Conservation (phyloP, 331 rosid genomes). For the Quercus phellos region DNA sequence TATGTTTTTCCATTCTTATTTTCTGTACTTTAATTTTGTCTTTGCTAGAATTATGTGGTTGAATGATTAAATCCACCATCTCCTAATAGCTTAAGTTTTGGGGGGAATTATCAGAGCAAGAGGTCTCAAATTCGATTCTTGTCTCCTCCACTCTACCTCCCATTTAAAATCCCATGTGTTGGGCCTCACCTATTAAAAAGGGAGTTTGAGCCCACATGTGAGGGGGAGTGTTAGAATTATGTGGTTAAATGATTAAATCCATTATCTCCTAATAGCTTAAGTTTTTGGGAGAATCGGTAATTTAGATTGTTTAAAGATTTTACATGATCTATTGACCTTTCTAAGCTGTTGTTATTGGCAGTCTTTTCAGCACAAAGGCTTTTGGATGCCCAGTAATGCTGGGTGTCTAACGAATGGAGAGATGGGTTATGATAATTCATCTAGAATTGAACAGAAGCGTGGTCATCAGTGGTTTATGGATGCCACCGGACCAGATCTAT, state of each 20-base stretch:
- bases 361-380: constrained; percentile 84
- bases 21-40: background rate
- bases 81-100: too few species aligned
- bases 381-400: constrained; percentile 72
- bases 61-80: too few species aligned
- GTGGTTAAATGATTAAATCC: too few species aligned
- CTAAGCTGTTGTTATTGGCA: constrained; percentile 27
- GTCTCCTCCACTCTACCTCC: too few species aligned
- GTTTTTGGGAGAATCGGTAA: too few species aligned
- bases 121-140: too few species aligned
- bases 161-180: too few species aligned
- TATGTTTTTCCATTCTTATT: background rate
- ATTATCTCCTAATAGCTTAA: too few species aligned
- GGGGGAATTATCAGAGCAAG: too few species aligned
- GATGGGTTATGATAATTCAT: constrained; percentile 66
- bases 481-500: constrained; percentile 51
- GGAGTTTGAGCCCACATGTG: too few species aligned
- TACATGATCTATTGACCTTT: constrained; percentile 8
- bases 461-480: constrained; percentile 84
- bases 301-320: constrained; percentile 4
- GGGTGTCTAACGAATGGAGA: constrained; percentile 77
- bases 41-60: background rate
- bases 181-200: too few species aligned
- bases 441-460: constrained; percentile 76
- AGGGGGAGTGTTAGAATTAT: too few species aligned